Conservation (phyloP, 176 grass and related monocot species). For the Carex kokanica region DNA sequence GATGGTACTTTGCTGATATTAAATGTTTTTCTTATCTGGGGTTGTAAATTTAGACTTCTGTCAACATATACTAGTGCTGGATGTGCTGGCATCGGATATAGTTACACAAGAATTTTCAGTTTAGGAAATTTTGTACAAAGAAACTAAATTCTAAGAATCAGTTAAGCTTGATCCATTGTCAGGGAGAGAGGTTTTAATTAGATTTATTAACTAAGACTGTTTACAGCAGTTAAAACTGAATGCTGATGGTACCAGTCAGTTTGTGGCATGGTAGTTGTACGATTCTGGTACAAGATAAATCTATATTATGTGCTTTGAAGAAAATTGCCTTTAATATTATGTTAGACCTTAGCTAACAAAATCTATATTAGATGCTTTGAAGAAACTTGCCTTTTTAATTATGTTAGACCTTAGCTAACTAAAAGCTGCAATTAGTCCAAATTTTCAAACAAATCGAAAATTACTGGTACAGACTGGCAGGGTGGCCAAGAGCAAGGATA, state of each 20-base stretch:
- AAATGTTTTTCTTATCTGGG: background rate
- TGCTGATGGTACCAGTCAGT: background rate
- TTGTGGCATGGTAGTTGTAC: background rate
- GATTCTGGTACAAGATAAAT: background rate
- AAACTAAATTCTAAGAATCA: background rate
- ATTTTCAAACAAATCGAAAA: background rate
- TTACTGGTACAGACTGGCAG: background rate
- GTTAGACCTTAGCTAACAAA: background rate
- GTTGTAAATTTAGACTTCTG: background rate
- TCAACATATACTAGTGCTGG: slow-evolving; percentile 17
- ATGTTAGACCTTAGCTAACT: background rate
- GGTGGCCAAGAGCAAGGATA: background rate
- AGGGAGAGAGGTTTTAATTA: background rate
- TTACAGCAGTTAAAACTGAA: background rate
- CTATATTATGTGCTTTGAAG: background rate
- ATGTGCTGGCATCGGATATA: slow-evolving; percentile 5
- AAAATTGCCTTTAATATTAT: background rate
- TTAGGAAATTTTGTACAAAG: slow-evolving; percentile 3
- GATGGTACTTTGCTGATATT: background rate
- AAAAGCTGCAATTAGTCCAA: background rate
- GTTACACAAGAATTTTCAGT: background rate
- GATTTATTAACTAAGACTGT: background rate
- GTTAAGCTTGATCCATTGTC: background rate
- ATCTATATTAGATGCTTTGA: background rate
- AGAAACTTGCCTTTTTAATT: background rate